Percentiles rank a stretch among this genome's conserved stretches.
phyloP scores from a whole-genome alignment of 1,284 basidiomycete species.

The Gomphus bonarii region DNA sequence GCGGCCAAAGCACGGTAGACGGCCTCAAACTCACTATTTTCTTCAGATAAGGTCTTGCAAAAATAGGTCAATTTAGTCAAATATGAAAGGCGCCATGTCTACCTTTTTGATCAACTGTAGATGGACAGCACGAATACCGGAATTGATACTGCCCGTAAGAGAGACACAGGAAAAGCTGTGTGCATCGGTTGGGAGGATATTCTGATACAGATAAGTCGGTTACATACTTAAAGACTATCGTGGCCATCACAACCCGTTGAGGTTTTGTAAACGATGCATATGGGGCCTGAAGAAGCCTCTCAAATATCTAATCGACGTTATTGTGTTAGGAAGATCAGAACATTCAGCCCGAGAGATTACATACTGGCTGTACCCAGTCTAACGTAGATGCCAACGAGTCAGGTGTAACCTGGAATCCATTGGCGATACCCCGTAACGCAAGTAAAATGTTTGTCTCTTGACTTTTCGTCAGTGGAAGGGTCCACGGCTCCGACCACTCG shows the following conservation, averaged over 20 bases:
- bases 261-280: slow-evolving; percentile 53
- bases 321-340: not conserved
- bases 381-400: slow-evolving; percentile 34
- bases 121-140: slow-evolving; percentile 25
- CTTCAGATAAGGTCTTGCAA: slow-evolving; percentile 49
- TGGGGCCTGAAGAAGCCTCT: slow-evolving; percentile 36
- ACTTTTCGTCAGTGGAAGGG: slow-evolving; percentile 48
- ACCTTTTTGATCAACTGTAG: slow-evolving; percentile 41
- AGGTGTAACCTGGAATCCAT: slow-evolving; percentile 48
- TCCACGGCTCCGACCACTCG: slow-evolving; percentile 53
- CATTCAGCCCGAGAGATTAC: slow-evolving; percentile 13
- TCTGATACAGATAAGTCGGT: not conserved
- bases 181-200: not conserved
- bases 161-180: slow-evolving; percentile 53
- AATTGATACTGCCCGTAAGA: slow-evolving; percentile 31
- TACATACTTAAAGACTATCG: slow-evolving; percentile 70
- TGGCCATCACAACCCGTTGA: slow-evolving; percentile 65
- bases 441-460: slow-evolving; percentile 83
- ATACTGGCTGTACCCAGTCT: slow-evolving; percentile 42
- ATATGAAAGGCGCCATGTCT: slow-evolving; percentile 15
- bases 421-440: slow-evolving; percentile 74
- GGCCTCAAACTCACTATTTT: slow-evolving; percentile 72
- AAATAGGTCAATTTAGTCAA: slow-evolving; percentile 8
- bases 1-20: slow-evolving; percentile 80
- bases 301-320: slow-evolving; percentile 38